Evolutionary conservation across 176 grass and related monocot genomes (phyloP).

Genomic region (Puya raimondii): DNA sequence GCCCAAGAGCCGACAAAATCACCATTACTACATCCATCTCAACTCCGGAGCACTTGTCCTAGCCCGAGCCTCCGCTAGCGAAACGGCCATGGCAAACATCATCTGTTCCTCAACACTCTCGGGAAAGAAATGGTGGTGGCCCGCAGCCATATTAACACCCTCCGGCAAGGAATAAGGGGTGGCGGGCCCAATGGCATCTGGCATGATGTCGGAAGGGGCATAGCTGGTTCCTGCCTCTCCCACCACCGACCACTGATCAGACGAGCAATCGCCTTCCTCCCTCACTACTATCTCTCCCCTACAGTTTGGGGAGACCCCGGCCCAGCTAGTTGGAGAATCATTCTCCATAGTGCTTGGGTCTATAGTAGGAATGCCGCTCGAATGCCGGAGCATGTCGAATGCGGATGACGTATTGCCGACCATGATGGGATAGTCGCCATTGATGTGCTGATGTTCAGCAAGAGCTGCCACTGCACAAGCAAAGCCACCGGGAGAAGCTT

Average conservation of each 20-base stretch:
- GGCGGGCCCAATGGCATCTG: slow-evolving; percentile 29
- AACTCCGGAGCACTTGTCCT: slow-evolving; percentile 58
- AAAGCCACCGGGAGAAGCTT: slow-evolving; percentile 56
- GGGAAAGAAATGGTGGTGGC: slow-evolving; percentile 34
- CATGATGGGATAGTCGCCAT: slow-evolving; percentile 48
- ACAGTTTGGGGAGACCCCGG: slow-evolving; percentile 37
- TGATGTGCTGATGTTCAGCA: slow-evolving; percentile 48
- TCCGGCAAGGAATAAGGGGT: slow-evolving; percentile 33
- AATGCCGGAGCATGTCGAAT: slow-evolving; percentile 47
- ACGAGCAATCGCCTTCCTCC: slow-evolving; percentile 74
- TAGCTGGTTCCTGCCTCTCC: slow-evolving; percentile 70
- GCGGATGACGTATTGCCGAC: slow-evolving; percentile 30
- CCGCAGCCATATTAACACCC: slow-evolving; percentile 34
- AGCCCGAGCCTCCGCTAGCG: slow-evolving; percentile 63
- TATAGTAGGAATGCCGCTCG: slow-evolving; percentile 29
- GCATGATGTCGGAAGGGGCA: slow-evolving; percentile 57
- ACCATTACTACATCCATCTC: slow-evolving; percentile 55
- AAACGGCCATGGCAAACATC: slow-evolving; percentile 88
- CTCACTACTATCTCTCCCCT: slow-evolving; percentile 43
- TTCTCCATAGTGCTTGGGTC: slow-evolving; percentile 34
- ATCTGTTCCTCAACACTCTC: slow-evolving; percentile 96
- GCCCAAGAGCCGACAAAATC: slow-evolving; percentile 33
- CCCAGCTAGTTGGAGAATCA: slow-evolving; percentile 50
- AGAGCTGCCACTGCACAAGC: slow-evolving; percentile 78
- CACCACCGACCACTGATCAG: slow-evolving; percentile 76